Conservation (phyloP, 2,329 filamentous ascomycete genomes). For the Cercospora sp. region DNA sequence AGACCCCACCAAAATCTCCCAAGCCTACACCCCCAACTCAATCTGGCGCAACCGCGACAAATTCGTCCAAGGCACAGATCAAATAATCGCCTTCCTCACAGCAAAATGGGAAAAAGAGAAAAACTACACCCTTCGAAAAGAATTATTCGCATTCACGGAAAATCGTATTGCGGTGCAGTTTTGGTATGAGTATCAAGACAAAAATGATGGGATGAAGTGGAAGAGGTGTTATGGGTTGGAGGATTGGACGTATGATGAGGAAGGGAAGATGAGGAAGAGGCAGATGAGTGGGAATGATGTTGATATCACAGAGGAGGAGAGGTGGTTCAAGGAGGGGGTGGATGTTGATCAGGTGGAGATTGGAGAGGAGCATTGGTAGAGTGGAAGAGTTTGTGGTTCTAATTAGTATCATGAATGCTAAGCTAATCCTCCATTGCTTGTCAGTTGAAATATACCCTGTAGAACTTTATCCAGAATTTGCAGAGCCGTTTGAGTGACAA, state of each 20-base stretch:
- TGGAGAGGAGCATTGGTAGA: slow-evolving; percentile 64
- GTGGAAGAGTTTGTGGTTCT: neutral
- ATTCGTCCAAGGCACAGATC: slow-evolving; percentile 68
- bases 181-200: slow-evolving; percentile 53
- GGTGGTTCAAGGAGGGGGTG: slow-evolving; percentile 70
- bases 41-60: slow-evolving; percentile 77
- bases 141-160: slow-evolving; percentile 74
- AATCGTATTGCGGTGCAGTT: slow-evolving; percentile 85
- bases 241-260: slow-evolving; percentile 72
- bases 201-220: slow-evolving; percentile 66
- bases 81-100: slow-evolving; percentile 67
- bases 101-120: slow-evolving; percentile 74
- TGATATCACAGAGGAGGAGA: slow-evolving; percentile 59
- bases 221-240: slow-evolving; percentile 79
- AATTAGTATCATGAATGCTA: too few relatives aligned
- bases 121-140: slow-evolving; percentile 74
- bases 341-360: slow-evolving; percentile 69
- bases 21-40: slow-evolving; percentile 72
- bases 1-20: slow-evolving; percentile 65
- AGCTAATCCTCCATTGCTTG: too few relatives aligned
- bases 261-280: slow-evolving; percentile 71
- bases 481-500: too few relatives aligned
- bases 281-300: slow-evolving; percentile 77
- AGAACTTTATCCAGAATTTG: too few relatives aligned
- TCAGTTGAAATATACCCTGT: too few relatives aligned